Base-by-base conservation (phyloP, 352 stramenopile species). In the Pythium apleroticum region DNA sequence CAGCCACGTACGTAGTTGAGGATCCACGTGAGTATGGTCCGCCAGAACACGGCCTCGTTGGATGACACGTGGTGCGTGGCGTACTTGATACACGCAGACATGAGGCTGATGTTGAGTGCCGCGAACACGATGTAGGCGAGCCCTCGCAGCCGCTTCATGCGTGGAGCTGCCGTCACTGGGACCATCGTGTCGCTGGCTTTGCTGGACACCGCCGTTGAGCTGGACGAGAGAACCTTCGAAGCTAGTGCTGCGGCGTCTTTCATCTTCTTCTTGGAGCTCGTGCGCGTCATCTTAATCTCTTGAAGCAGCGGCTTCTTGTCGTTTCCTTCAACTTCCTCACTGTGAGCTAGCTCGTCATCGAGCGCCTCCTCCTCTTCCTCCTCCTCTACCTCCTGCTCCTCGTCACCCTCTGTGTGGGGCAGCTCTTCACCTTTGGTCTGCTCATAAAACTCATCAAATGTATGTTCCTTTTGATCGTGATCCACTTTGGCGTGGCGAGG, bases 31-130 rank as follows among this genome's bases (percentile, higher is more conserved):
- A 91, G 65, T 17, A 70, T 55, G 28, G 80, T 80, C 22, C 80
- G 74, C 83, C 83, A 91, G 35, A 91, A 84, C 2, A 82, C 75
- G 0, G 67, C 76, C 57, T 89, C 77, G 35, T 89, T 77, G 4
- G 83, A 88, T n/a, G 73, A 72, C n/a, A 88, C 59, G 27, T 69
- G 58, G 17, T 73, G 66, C 30, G 78, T 86, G 9, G 78, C 74
- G 43, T 75, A 84, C 61, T 91, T 91, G 69, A 90, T 70, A 63
- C 80, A 86, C 25, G 71, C 75, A 1, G 80, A 89, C 31, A 84
- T 81, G 59, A 88, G 71, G 45, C 83, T 91, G 49, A 89, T 88
- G 63, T 80, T 85, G 57, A 90, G 64, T 0, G 78, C 75, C 0
- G 82, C 67, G 27, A 84, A 72, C 0, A 78, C 72, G 41, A 91